Percentiles rank a stretch among this genome's conserved stretches.
Evolutionary conservation across 2,329 filamentous ascomycete genomes (phyloP).

Genomic region (Colletotrichum brevisporum): DNA sequence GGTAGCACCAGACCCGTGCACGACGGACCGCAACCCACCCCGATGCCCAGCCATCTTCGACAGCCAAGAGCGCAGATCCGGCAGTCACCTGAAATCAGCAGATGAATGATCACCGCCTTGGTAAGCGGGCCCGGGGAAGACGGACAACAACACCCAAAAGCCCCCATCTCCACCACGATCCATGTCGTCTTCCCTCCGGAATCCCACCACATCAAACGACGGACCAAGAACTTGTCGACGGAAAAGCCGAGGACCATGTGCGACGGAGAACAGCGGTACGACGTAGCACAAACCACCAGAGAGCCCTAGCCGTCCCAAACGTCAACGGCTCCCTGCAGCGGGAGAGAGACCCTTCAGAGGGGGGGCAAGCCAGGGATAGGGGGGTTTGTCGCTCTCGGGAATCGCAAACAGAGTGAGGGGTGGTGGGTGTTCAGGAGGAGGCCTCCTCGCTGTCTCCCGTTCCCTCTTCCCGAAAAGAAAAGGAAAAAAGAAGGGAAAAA

Average conservation of each 20-base stretch:
- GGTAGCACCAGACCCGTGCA: not conserved
- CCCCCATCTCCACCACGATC: not conserved
- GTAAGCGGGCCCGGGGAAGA: not conserved
- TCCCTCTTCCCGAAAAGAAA: not conserved
- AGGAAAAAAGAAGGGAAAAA: not conserved
- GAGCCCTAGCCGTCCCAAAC: not conserved
- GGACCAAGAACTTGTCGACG: not conserved
- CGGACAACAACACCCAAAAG: not conserved
- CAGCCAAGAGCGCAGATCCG: constrained; percentile 4
- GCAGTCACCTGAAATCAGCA: constrained; percentile 2
- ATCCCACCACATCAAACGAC: not conserved
- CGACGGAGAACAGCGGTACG: no score
- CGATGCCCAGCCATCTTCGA: not conserved
- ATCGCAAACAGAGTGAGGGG: no score
- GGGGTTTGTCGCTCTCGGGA: no score
- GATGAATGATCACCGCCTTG: not conserved
- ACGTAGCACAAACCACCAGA: no score
- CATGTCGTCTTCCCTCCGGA: not conserved
- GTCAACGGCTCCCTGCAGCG: not conserved
- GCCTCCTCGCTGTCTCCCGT: not conserved
- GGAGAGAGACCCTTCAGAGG: not conserved
- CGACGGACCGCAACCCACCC: not conserved
- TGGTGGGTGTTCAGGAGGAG: no score
- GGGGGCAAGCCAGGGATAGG: no score
- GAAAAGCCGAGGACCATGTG: no score